Conservation (phyloP, 2,329 filamentous ascomycete genomes). For the Colletotrichum nymphaeae region DNA sequence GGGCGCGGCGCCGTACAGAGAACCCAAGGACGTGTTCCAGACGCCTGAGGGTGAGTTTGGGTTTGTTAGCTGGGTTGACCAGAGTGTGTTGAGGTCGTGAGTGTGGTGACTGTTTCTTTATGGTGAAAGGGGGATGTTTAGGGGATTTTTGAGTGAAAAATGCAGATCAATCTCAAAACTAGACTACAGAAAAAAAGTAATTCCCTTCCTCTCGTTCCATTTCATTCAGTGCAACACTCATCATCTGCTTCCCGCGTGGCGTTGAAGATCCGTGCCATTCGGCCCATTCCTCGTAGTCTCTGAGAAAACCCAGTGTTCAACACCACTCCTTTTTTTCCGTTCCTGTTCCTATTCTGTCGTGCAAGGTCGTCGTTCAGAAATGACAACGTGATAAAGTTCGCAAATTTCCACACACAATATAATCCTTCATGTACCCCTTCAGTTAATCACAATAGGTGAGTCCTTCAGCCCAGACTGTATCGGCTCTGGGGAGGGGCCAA, state of each 20-base stretch:
- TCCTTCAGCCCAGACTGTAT: neutral
- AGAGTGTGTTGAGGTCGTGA: slow-evolving; percentile 31
- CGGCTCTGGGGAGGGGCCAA: neutral
- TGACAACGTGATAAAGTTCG: neutral
- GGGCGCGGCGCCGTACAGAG: slow-evolving; percentile 42
- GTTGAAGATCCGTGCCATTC: neutral
- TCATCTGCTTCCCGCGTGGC: neutral
- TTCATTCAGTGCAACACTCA: neutral
- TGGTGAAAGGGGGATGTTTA: too few relatives aligned
- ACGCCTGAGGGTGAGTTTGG: slow-evolving; percentile 22
- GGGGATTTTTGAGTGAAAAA: neutral
- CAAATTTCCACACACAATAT: neutral
- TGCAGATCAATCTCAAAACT: neutral
- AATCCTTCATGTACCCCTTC: neutral
- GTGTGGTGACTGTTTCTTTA: neutral
- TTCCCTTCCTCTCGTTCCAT: neutral
- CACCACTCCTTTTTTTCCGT: neutral
- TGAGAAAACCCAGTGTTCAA: neutral
- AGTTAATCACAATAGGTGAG: slow-evolving; percentile 1
- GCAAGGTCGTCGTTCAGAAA: neutral
- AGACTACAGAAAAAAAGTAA: neutral
- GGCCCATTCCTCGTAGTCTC: neutral
- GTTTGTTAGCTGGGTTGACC: slow-evolving; percentile 32
- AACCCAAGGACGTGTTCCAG: slow-evolving; percentile 32
- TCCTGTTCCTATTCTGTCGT: neutral